Evolutionary conservation across 1,284 basidiomycete genomes (phyloP), one percentile per base, ranked within the genome.

Genomic region (Boletellus dicymbophilus): DNA sequence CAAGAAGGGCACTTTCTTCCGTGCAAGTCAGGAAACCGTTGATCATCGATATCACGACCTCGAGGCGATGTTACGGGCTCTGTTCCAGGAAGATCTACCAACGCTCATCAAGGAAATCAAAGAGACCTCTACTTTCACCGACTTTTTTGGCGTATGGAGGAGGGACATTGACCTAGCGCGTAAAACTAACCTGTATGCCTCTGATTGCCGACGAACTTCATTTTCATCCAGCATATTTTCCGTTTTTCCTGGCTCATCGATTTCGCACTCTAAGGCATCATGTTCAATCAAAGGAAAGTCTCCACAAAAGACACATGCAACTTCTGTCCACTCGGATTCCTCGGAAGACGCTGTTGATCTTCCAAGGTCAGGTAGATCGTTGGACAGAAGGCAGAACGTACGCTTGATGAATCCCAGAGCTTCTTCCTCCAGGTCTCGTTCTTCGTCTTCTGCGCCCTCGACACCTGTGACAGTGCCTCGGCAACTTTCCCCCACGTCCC

Each of bases 81-180:
- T 90, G 15, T 83, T 84, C 51, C 63, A 67, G 22, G 77, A 80
- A 10, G 77, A 84, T 37, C 76, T 87, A 30, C 88, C 88, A 10
- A 75, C 76, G 3, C 73, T 90, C 39, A 67, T 91, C 40, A 67
- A 73, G 45, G 88, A 90, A 49, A 73, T 91, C 41, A 75, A 85
- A 36, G 69, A 73, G n/a, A 76, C 77, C 27, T 73, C 73, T 30
- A 62, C 76, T 20, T 77, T 88, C 44, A 80, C 80, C 7, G 84
- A 90, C 62, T 91, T 91, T 68, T 91, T 91, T 62, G 84, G 80
- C 3, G 78, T 80, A 56, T 91, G 88, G 89, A 74, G 82, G 51
- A 71, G 81, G 38, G 88, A 91, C 62, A 67, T 80, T 46, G 87
- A 90, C 46, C 68, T 80, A 25, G 71, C 72, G n/a, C 68, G 73